phyloP scores from a whole-genome alignment of 2,329 filamentous ascomycete genomes.

The Fusarium austroafricanum region DNA sequence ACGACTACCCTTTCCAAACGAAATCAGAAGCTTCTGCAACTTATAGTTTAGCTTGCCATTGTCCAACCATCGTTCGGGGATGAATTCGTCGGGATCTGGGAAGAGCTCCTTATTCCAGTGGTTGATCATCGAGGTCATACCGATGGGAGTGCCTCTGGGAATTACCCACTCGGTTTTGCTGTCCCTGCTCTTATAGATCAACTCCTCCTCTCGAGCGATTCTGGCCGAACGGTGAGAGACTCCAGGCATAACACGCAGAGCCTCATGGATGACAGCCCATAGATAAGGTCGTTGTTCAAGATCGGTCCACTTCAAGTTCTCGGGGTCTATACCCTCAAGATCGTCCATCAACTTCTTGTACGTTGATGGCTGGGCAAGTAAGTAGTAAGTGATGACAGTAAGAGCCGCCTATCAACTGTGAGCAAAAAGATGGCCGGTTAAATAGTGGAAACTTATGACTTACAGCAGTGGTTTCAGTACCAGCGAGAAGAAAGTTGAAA shows the following conservation, averaged over 20 bases:
- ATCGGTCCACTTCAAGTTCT: conserved; percentile 45
- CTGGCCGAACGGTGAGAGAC: conserved; percentile 44
- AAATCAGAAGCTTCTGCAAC: conserved; percentile 37
- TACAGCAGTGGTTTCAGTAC: conserved; percentile 54
- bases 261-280: conserved; percentile 53
- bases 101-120: conserved; percentile 50
- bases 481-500: conserved; percentile 51
- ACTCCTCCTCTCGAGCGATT: conserved; percentile 43
- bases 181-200: conserved; percentile 43
- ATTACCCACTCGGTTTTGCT: conserved; percentile 42
- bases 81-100: conserved; percentile 49
- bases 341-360: conserved; percentile 48
- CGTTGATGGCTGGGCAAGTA: conserved; percentile 50
- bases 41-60: conserved; percentile 43
- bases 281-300: conserved; percentile 55
- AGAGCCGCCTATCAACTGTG: conserved; percentile 39
- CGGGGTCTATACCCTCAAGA: conserved; percentile 44
- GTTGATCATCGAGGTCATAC: conserved; percentile 50
- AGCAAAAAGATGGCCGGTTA: fast-evolving
- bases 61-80: conserved; percentile 48
- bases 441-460: background rate
- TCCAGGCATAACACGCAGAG: conserved; percentile 50
- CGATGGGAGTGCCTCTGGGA: conserved; percentile 48
- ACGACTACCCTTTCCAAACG: conserved; percentile 38
- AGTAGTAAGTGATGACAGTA: conserved; percentile 51